Conservation (phyloP, 2,329 filamentous ascomycete genomes). For the Colletotrichum sp. region DNA sequence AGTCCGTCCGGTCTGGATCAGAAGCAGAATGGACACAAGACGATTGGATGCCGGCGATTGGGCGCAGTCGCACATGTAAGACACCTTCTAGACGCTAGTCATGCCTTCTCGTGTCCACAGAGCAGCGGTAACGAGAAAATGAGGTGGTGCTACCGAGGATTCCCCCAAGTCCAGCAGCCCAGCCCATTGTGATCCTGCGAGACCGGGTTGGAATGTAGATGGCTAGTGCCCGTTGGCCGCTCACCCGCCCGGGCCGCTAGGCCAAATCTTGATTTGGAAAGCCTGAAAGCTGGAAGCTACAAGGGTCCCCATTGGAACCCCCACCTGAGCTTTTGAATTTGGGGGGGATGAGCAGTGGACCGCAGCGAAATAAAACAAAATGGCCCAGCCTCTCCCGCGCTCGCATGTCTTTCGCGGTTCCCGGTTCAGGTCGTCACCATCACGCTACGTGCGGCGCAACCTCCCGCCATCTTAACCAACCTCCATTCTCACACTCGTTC, state of each 20-base stretch:
- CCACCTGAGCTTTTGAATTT: slow-evolving; percentile 9
- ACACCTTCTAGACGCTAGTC: slow-evolving; percentile 3
- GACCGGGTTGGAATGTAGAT: neutral
- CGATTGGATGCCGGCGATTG: slow-evolving; percentile 7
- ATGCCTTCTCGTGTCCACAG: neutral
- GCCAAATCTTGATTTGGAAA: neutral
- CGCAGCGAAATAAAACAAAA: slow-evolving; percentile 13
- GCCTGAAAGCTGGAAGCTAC: slow-evolving; percentile 1
- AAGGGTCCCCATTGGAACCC: slow-evolving; percentile 1
- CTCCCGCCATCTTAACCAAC: slow-evolving; percentile 11
- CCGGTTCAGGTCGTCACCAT: slow-evolving; percentile 3
- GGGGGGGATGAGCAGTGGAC: neutral
- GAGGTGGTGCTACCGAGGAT: neutral
- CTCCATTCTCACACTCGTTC: neutral
- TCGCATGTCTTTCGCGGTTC: neutral
- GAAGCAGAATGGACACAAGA: slow-evolving; percentile 2
- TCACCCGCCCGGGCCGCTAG: slow-evolving; percentile 13
- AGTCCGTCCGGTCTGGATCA: neutral
- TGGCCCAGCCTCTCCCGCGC: slow-evolving; percentile 5
- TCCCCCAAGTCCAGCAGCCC: neutral
- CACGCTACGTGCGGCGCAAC: slow-evolving; percentile 2
- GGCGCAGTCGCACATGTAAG: slow-evolving; percentile 1
- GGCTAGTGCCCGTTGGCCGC: slow-evolving; percentile 20
- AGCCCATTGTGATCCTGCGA: neutral
- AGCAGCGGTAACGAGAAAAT: neutral